phyloP scores from a whole-genome alignment of 1,284 basidiomycete species.

The Coniferiporia sulphurascens region DNA sequence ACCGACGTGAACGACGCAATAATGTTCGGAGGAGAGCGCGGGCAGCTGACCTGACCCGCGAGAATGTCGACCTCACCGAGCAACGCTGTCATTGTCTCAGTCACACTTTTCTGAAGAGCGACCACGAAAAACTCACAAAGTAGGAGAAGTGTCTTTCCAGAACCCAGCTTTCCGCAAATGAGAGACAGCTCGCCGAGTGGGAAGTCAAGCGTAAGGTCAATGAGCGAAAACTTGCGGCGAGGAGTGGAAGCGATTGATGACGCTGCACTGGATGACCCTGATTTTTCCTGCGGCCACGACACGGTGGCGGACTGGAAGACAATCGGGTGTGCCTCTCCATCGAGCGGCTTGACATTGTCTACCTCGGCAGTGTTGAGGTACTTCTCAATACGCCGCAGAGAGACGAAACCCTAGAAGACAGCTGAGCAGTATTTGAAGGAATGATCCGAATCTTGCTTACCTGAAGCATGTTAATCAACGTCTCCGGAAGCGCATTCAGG shows the following conservation, averaged over 20 bases:
- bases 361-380: constrained; percentile 77
- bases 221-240: constrained; percentile 70
- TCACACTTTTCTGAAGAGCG: neutral
- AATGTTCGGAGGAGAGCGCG: constrained; percentile 77
- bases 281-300: constrained; percentile 82
- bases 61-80: constrained; percentile 88
- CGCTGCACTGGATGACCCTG: constrained; percentile 38
- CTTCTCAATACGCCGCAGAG: constrained; percentile 86
- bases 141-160: constrained; percentile 80
- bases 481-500: constrained; percentile 84
- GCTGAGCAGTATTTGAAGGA: neutral
- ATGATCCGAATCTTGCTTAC: constrained; percentile 34
- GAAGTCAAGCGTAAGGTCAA: constrained; percentile 78
- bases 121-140: constrained; percentile 39
- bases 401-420: constrained; percentile 69
- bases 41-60: constrained; percentile 74
- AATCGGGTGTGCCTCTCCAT: constrained; percentile 55
- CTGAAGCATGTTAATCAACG: constrained; percentile 75
- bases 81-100: constrained; percentile 46
- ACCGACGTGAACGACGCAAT: constrained; percentile 54
- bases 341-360: constrained; percentile 49
- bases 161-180: constrained; percentile 79
- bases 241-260: constrained; percentile 69
- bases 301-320: constrained; percentile 79
- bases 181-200: constrained; percentile 74